Base-by-base conservation (phyloP, 768 basidiomycete genomes). In the Sarcomyxa edulis region DNA sequence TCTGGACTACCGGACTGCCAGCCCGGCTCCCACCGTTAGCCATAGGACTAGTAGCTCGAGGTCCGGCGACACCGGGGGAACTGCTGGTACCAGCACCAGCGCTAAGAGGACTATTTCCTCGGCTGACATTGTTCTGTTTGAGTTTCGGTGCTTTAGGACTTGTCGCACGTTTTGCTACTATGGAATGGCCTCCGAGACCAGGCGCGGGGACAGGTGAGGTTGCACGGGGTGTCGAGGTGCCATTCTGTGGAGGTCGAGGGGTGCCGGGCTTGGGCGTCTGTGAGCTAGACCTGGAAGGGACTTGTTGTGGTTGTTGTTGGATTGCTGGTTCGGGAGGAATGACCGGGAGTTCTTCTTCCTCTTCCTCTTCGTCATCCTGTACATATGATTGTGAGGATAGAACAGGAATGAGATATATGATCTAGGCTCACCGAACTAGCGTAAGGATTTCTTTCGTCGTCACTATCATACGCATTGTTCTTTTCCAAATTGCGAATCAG, bases 361-460 rank as follows among this genome's bases (percentile, higher is more conserved):
- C 82, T 36, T 85, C 81, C 43, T 87, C 84, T 33, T 85, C 83
- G 32, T 85, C 78, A 50, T 75, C 72, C 76, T 81, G 47, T 16
- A 41, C 26, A 31, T n/a, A 36, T 39, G 5, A 35, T 8, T 14
- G 36, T 35, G 41, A n/a, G n/a, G n/a, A n/a, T n/a, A n/a, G n/a
- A n/a, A 38, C 41, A 46, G 48, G 30, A 48, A 25, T 20, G 24
- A 37, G 19, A 26, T 14, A 24, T 30, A 23, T 2, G 5, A 28
- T 27, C 34, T 15, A 37, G 24, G 61, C 83, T 50, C 55, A 80
- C 88, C 50, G 81, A 84, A 54, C 76, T 82, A 1, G 81, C 81
- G 52, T 90, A 91, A 4, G 89, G 89, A 56, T 92, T 88, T 52
- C 76, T 73, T 29, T 89, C 84, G 15, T 91, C 86, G 31, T 90